Conservation (phyloP, 257 asterid species). For the Solanum habrochaites region DNA sequence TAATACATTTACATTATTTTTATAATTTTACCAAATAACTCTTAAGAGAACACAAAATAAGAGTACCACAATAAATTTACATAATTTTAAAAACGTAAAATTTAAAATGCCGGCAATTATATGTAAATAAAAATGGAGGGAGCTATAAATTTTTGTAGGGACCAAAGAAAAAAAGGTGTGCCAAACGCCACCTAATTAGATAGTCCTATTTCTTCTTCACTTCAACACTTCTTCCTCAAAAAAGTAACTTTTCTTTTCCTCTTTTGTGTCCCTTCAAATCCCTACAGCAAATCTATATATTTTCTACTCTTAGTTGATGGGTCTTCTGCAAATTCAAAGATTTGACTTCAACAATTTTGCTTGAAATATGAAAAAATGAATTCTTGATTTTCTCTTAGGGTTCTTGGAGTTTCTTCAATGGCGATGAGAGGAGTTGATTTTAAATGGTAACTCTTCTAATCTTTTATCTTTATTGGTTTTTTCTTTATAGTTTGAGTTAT, state of each 20-base stretch:
- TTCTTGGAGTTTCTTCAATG: conserved; percentile 24
- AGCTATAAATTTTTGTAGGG: not conserved
- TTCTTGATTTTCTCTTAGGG: not conserved
- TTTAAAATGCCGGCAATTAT: no score
- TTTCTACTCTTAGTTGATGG: not conserved
- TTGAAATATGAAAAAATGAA: not conserved
- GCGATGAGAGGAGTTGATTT: conserved; percentile 86
- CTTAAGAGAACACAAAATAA: no score
- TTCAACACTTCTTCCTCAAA: not conserved
- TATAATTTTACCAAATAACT: no score
- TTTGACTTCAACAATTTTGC: not conserved
- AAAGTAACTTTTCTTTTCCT: not conserved
- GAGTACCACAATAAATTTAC: no score
- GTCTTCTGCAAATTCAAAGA: not conserved
- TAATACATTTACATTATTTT: no score
- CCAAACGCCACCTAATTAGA: not conserved
- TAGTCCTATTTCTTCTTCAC: not conserved
- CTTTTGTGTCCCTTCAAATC: not conserved
- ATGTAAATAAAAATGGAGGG: not conserved
- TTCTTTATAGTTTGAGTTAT: not conserved
- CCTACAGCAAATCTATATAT: not conserved
- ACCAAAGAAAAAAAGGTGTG: not conserved
- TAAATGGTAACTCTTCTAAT: conserved; percentile 49
- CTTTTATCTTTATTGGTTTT: not conserved
- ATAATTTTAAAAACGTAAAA: no score